These are phyloP conservation scores for Didymellaceae sp. DNA, from an alignment of 2,329 filamentous ascomycete species.

Conservation along the genomic window DNA sequence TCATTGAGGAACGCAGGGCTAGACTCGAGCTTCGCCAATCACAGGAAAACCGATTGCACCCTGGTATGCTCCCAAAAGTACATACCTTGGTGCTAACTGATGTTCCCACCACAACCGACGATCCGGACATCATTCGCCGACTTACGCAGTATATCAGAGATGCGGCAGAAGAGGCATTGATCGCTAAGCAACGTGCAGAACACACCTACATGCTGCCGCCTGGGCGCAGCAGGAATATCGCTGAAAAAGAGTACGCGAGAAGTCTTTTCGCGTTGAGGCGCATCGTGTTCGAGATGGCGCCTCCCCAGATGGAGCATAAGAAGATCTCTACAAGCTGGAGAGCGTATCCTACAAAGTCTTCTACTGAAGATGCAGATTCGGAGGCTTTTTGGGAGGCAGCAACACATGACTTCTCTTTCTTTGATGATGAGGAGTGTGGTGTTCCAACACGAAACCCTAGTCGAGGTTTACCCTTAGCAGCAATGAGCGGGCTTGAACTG, in stretches of 20 bases:
- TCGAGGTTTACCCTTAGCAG: conserved; percentile 54
- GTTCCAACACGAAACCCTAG: conserved; percentile 55
- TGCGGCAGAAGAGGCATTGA: conserved; percentile 62
- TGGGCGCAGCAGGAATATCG: conserved; percentile 57
- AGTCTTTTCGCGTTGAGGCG: conserved; percentile 62
- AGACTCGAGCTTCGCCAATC: conserved; percentile 43
- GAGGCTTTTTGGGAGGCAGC: conserved; percentile 67
- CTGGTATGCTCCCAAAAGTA: conserved; percentile 61
- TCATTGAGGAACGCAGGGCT: conserved; percentile 39
- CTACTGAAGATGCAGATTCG: conserved; percentile 65
- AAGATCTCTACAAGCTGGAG: conserved; percentile 55
- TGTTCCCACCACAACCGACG: conserved; percentile 57
- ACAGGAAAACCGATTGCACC: conserved; percentile 54
- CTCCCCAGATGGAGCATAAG: conserved; percentile 33
- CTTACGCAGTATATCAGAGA: conserved; percentile 63
- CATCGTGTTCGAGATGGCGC: conserved; percentile 61
- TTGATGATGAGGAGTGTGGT: conserved; percentile 63
- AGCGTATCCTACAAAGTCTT: conserved; percentile 57
- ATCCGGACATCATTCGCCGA: conserved; percentile 46
- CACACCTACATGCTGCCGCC: conserved; percentile 67
- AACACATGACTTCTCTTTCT: conserved; percentile 67
- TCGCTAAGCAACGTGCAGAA: conserved; percentile 60
- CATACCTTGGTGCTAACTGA: conserved; percentile 63
- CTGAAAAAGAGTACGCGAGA: conserved; percentile 57
- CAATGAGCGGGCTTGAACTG: conserved; percentile 53